Conservation (phyloP, 495 filamentous ascomycete species). For the Tetracladium setigerum region DNA sequence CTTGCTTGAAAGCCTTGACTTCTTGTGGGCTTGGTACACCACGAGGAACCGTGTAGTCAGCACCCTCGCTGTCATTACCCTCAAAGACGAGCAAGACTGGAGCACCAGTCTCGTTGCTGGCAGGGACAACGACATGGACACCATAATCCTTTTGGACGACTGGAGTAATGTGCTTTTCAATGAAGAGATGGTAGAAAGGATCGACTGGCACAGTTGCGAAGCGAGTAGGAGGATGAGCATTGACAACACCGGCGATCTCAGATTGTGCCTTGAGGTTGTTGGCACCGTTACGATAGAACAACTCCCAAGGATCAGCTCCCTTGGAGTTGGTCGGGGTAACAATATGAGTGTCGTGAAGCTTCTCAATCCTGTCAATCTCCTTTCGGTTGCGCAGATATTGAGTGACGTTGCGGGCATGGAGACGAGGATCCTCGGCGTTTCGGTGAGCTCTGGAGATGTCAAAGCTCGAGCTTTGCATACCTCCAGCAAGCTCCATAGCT, state of each 20-base stretch:
- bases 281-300: conserved; percentile 78
- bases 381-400: conserved; percentile 73
- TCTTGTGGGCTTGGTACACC: conserved; percentile 47
- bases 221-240: conserved; percentile 70
- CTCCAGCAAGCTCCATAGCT: conserved; percentile 72
- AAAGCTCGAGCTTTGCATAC: conserved; percentile 70
- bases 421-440: conserved; percentile 57
- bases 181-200: conserved; percentile 77
- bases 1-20: conserved; percentile 56
- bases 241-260: conserved; percentile 74
- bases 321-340: conserved; percentile 56
- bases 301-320: conserved; percentile 65
- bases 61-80: conserved; percentile 45
- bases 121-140: conserved; percentile 71
- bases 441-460: conserved; percentile 71
- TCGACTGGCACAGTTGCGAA: conserved; percentile 65
- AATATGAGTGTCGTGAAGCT: conserved; percentile 70
- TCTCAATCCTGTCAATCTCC: conserved; percentile 72
- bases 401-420: conserved; percentile 75
- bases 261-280: conserved; percentile 71
- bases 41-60: conserved; percentile 61
- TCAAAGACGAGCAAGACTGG: conserved; percentile 85
- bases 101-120: conserved; percentile 39
- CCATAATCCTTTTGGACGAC: conserved; percentile 65
- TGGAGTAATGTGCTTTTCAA: conserved; percentile 54